phyloP scores from a whole-genome alignment of 768 basidiomycete genomes.

The Rhodosporidiobolus odoratus region DNA sequence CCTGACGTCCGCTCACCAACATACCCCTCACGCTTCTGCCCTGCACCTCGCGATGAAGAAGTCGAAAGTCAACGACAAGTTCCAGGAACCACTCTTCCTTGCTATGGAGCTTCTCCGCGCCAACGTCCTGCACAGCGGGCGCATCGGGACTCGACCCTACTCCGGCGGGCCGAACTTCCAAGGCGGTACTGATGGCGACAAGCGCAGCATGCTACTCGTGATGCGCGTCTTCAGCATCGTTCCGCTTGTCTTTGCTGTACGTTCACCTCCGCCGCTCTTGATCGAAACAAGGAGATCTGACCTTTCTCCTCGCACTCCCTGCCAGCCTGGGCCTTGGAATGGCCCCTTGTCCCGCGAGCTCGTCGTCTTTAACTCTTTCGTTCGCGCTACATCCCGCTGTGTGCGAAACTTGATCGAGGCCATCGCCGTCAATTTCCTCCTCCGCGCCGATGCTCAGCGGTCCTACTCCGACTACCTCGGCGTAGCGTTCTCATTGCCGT shows the following conservation, averaged over 20 bases:
- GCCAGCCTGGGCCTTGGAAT: conserved; percentile 80
- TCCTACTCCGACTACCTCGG: conserved; percentile 87
- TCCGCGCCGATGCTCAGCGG: conserved; percentile 78
- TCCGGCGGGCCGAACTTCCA: conserved; percentile 44
- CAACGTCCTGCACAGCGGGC: conserved; percentile 73
- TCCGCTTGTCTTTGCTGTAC: conserved; percentile 85
- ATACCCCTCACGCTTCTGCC: conserved; percentile 83
- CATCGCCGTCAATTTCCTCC: conserved; percentile 83
- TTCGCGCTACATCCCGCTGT: conserved; percentile 82
- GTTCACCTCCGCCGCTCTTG: conserved; percentile 34
- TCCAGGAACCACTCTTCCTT: conserved; percentile 91
- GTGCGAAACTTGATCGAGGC: conserved; percentile 85
- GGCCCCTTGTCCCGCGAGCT: conserved; percentile 94
- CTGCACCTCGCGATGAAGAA: conserved; percentile 75
- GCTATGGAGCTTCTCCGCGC: conserved; percentile 92
- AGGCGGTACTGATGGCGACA: conserved; percentile 47
- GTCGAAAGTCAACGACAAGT: conserved; percentile 88
- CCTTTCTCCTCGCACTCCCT: background rate
- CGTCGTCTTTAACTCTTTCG: conserved; percentile 96
- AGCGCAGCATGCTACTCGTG: conserved; percentile 86
- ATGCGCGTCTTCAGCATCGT: conserved; percentile 96
- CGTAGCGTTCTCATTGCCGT: conserved; percentile 83
- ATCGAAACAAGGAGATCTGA: background rate
- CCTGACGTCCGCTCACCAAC: conserved; percentile 77
- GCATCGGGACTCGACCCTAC: conserved; percentile 35